Percentiles rank a stretch among this genome's conserved stretches.
Conservation (phyloP, 331 rosid species). For the Quercus tomentella region DNA sequence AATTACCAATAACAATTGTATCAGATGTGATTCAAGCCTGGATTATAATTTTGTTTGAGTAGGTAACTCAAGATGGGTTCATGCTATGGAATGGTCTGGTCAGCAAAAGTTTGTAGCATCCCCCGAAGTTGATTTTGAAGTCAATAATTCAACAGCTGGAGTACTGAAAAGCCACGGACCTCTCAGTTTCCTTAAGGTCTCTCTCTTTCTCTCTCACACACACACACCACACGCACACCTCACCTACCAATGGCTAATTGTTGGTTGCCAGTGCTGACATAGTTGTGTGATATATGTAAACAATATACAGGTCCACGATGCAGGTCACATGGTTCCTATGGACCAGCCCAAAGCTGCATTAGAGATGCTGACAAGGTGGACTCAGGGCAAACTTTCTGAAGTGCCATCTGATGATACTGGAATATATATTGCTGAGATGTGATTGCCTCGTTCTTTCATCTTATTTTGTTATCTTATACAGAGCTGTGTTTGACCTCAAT, state of each 20-base stretch:
- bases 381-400: constrained; percentile 59
- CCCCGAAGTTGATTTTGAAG: constrained; percentile 64
- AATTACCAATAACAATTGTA: neutral
- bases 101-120: constrained; percentile 69
- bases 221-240: neutral
- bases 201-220: neutral
- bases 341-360: constrained; percentile 98
- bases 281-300: constrained; percentile 3
- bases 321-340: constrained; percentile 99
- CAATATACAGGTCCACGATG: constrained; percentile 73
- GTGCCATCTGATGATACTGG: constrained; percentile 27
- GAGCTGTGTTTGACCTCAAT: neutral
- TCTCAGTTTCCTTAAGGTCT: constrained; percentile 88
- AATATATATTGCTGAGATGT: constrained; percentile 58
- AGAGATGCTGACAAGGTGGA: constrained; percentile 93
- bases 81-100: constrained; percentile 97
- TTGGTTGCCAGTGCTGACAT: constrained; percentile 7
- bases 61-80: constrained; percentile 99
- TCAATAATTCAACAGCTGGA: constrained; percentile 80
- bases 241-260: neutral
- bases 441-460: constrained; percentile 5
- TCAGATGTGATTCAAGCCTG: neutral
- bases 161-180: constrained; percentile 72
- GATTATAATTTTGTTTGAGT: constrained; percentile 23
- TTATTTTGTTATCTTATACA: neutral